Conservation (phyloP, 139 green algal species). For the Ulvella scutata region DNA sequence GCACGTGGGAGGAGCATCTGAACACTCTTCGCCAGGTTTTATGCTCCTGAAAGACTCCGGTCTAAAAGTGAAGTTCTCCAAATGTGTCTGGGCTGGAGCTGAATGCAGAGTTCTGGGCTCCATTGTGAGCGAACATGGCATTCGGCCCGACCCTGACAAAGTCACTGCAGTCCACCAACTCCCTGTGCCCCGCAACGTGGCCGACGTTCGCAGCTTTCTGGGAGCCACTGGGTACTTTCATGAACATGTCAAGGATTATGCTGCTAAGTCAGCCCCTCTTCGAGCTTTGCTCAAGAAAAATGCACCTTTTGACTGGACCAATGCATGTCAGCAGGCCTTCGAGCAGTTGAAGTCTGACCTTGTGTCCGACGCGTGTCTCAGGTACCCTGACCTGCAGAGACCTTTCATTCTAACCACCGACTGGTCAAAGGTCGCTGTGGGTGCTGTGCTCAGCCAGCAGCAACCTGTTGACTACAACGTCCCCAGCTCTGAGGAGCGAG, state of each 20-base stretch:
- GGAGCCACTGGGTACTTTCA: conserved; percentile 14
- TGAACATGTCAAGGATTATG: conserved; percentile 7
- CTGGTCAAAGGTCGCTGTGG: conserved; percentile 7
- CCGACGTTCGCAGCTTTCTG: conserved; percentile 8
- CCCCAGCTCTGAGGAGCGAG: not conserved
- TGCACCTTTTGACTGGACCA: conserved; percentile 4
- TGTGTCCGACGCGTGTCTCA: not conserved
- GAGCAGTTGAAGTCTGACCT: conserved; percentile 10
- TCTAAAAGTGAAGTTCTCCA: conserved; percentile 9
- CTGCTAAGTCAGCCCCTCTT: conserved; percentile 5
- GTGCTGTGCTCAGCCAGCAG: conserved; percentile 7
- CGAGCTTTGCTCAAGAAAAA: not conserved
- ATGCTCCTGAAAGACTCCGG: not conserved
- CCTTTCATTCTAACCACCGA: conserved; percentile 19
- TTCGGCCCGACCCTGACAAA: conserved; percentile 9
- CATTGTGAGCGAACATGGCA: not conserved
- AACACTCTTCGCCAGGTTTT: not conserved
- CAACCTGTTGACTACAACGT: not conserved
- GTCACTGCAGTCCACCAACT: conserved; percentile 2
- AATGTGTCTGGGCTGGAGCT: conserved; percentile 5
- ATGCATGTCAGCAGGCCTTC: conserved; percentile 6
- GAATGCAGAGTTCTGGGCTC: conserved; percentile 7
- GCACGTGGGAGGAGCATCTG: conserved; percentile 3
- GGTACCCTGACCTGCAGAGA: not conserved
- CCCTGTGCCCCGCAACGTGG: not conserved